phyloP scores from a whole-genome alignment of 495 filamentous ascomycete genomes.

The Terfezia boudieri region DNA sequence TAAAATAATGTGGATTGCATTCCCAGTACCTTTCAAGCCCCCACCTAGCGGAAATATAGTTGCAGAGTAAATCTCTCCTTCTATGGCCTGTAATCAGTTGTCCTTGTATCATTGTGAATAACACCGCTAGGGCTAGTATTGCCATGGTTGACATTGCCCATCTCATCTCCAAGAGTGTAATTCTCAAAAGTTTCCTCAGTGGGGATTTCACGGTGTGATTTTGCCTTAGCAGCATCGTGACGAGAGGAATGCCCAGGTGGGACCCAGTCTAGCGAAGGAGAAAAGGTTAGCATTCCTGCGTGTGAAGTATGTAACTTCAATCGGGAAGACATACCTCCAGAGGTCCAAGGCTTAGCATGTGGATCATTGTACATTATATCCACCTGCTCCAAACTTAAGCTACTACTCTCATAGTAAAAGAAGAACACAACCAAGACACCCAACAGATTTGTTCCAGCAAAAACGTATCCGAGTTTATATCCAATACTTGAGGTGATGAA shows the following conservation, averaged over 20 bases:
- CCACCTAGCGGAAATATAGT: too few species aligned
- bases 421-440: conserved; percentile 49
- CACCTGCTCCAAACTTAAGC: conserved; percentile 47
- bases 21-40: too few species aligned
- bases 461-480: conserved; percentile 61
- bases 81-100: too few species aligned
- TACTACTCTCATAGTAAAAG: conserved; percentile 52
- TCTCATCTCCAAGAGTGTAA: too few species aligned
- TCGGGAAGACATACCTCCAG: conserved; percentile 8
- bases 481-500: conserved; percentile 46
- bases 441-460: conserved; percentile 44
- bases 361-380: conserved; percentile 35
- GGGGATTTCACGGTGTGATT: too few species aligned
- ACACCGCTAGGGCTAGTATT: too few species aligned
- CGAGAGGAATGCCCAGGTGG: conserved; percentile 3
- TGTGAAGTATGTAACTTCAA: neutral
- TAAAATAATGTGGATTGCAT: too few species aligned
- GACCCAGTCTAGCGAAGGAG: conserved; percentile 5
- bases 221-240: neutral
- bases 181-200: too few species aligned
- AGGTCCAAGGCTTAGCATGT: conserved; percentile 43
- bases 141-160: too few species aligned
- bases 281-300: neutral
- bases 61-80: too few species aligned
- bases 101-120: too few species aligned